Evolutionary conservation across 108 stramenopile species (phyloP).

Genomic region (Fistulifera pelliculosa): DNA sequence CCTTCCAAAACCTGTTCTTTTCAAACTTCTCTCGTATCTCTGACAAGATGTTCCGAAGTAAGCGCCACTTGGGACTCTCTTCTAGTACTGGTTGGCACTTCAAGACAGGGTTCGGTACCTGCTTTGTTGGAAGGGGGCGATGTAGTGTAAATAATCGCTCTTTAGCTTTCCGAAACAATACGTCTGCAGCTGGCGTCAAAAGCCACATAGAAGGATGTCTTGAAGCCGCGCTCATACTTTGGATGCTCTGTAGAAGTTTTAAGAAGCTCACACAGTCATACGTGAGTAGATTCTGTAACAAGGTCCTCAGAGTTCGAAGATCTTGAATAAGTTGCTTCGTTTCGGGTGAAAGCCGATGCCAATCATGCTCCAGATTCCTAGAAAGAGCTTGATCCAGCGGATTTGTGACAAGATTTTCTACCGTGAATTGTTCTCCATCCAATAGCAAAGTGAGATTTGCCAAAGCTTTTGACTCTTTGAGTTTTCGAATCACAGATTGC

Average conservation of each 20-base stretch:
- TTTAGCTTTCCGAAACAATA: constrained; percentile 80
- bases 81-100: constrained; percentile 64
- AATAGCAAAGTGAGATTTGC: constrained; percentile 59
- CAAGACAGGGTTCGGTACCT: constrained; percentile 37
- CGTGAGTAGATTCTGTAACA: constrained; percentile 85
- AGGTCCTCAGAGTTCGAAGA: constrained; percentile 67
- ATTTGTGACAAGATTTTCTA: constrained; percentile 85
- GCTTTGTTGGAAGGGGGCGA: constrained; percentile 22
- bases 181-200: constrained; percentile 72
- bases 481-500: constrained; percentile 80
- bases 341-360: constrained; percentile 81
- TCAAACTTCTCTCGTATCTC: constrained; percentile 62
- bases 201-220: constrained; percentile 84
- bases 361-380: constrained; percentile 90
- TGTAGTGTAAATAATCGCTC: constrained; percentile 71
- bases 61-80: constrained; percentile 89
- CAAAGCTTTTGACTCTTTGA: constrained; percentile 53
- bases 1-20: too few relatives aligned
- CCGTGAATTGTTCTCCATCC: constrained; percentile 37
- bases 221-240: constrained; percentile 53
- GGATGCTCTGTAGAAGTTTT: constrained; percentile 63
- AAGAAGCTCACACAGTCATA: constrained; percentile 92
- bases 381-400: constrained; percentile 78
- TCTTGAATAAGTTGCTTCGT: constrained; percentile 88
- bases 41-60: constrained; percentile 67